Base-by-base conservation (phyloP, 305 asterid genomes). In the Fraxinus ornus region DNA sequence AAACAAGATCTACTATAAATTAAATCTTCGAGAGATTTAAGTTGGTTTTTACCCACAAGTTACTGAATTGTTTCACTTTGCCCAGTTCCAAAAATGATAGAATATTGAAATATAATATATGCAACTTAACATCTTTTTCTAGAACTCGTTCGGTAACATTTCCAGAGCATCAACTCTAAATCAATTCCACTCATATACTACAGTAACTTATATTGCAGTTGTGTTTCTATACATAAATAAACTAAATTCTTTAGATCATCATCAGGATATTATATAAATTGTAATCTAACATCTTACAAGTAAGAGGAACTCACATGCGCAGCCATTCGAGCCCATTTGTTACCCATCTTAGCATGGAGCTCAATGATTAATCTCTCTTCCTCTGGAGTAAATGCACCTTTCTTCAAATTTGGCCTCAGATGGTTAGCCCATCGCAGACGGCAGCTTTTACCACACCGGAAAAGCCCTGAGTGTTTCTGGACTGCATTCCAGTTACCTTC, bases 281-380 rank as follows among this genome's bases (percentile, higher is more conserved):
- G 30, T 47, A 74, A 62, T 55, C 57, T 70, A 68, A 68, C 7
- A 68, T 30, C 5, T 28, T 74, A 44, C 44, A 66, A 84, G 79
- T 75, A 64, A 60, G 84, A 75, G 81, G 60, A 83, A 84, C 91
- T 88, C 86, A 91, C 95, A 78, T 90, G 95, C 78, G 93, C 92
- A 86, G 92, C 95, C 95, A 91, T 91, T 33, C 92, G 90, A 9
- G 95, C 93, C 95, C 95, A 91, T 85, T 90, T 91, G 75, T 91
- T 91, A 47, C 94, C 95, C 92, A 91, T 89, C 90, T 86, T 91
- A 55, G 94, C 91, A 89, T 91, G 95, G 83, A 91, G 94, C 81
- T 91, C 91, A 10, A 90, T 86, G 74, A 91, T 90, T 15, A 89
- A 84, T 44, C 88, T 86, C 83, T 91, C 95, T 87, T 91, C 95